Evolutionary conservation across 2,329 filamentous ascomycete species (phyloP), one percentile per base, ranked within the genome.

Genomic region (Aspergillus melleus): DNA sequence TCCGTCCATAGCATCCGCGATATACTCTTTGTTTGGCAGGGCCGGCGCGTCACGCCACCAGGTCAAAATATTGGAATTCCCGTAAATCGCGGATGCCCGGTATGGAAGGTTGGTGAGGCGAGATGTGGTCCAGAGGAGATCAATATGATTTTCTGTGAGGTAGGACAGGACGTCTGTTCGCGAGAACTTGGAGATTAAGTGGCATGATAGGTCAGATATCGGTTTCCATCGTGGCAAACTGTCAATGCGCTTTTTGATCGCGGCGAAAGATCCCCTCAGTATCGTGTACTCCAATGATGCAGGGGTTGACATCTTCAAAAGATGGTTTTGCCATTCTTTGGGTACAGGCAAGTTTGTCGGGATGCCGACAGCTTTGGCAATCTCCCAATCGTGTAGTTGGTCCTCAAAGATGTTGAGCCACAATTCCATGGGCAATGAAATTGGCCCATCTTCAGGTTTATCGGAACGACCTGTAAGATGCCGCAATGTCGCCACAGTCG

Each of bases 181-280:
- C 47, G 89, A 90, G 73, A 97, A 97, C 65, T 95, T 92, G 79
- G 97, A 92, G 67, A 96, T 92, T 46, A 96, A 85, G 70, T 93
- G 92, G 62, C 95, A 90, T 42, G 91, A 90, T 1, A 96, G 81
- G 2, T 89, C 89, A 0, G 92, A 95, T 12, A 97, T 82, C 64
- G 89, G 89, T 26, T 86, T 86, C 36, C 89, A 86, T 0, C 90
- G 88, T 19, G 90, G 89, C 42, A 86, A 77, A 6, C 89, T 80
- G 24, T 81, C 85, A 46, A 96, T 84, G 68, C 91, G 88, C 55
- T 86, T 85, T 72, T 91, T 91, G 62, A 96, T 88, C 36, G 88
- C 86, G 0, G 83, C 76, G 6, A 90, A 84, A 39, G 87, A 86
- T 56, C 88, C 87, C 0, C 89, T 89, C 26, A 98, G 84, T 24